Conservation (phyloP, 805 yeast species). For the Monosporozyma aquatica region DNA sequence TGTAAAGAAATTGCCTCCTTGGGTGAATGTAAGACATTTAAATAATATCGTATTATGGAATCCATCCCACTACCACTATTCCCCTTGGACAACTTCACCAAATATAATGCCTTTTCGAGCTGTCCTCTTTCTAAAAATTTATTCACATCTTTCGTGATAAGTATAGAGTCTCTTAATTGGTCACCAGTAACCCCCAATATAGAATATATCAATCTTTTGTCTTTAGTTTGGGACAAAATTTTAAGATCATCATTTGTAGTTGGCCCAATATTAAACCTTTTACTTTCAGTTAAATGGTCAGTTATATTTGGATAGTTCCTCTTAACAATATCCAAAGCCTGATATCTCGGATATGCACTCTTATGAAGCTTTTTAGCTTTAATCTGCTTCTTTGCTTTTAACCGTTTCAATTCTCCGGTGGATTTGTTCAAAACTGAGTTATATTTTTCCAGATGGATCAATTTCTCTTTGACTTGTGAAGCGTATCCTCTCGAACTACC, state of each 20-base stretch:
- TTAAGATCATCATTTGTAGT: constrained; percentile 29
- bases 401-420: constrained; percentile 13
- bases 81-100: constrained; percentile 39
- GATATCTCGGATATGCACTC: constrained; percentile 22
- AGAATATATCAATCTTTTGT: constrained; percentile 41
- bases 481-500: not conserved
- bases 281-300: not conserved
- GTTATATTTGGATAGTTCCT: constrained; percentile 9
- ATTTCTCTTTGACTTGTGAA: constrained; percentile 17
- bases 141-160: constrained; percentile 45
- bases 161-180: constrained; percentile 48
- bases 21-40: constrained; percentile 33
- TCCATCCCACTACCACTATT: constrained; percentile 58
- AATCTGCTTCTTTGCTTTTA: constrained; percentile 12
- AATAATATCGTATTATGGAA: constrained; percentile 43
- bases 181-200: constrained; percentile 51
- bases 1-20: constrained; percentile 43
- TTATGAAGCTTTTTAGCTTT: constrained; percentile 18
- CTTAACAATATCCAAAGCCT: constrained; percentile 20
- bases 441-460: constrained; percentile 12
- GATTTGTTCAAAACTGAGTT: constrained; percentile 13
- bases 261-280: constrained; percentile 29
- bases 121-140: constrained; percentile 45
- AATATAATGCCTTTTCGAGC: constrained; percentile 42
- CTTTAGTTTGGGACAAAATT: constrained; percentile 27